A percentile compares a stretch with the other conserved stretches of the same genome.
These are phyloP conservation scores for Tuber borchii DNA, from an alignment of 495 filamentous ascomycete genomes.

Conservation along the genomic window DNA sequence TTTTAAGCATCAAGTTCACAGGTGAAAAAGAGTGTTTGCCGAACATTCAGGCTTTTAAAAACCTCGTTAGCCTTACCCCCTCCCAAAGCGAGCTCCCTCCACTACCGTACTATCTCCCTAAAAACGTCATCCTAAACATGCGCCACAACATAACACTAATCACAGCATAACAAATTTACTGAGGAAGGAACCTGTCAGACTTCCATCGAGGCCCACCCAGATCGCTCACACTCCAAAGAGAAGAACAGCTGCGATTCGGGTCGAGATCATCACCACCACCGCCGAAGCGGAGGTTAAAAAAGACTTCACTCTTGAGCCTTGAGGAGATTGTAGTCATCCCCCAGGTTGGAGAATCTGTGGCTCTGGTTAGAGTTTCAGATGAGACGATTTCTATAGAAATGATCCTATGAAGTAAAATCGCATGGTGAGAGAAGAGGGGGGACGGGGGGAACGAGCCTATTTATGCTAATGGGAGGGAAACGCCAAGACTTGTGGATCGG, in stretches of 20 bases:
- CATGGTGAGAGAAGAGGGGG: constrained; percentile 22
- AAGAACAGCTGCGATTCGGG: constrained; percentile 47
- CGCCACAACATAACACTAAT: too few relatives aligned
- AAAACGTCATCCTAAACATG: too few relatives aligned
- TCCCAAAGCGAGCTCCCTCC: too few relatives aligned
- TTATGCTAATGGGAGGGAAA: constrained; percentile 8
- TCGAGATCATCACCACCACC: constrained; percentile 59
- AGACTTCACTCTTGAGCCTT: constrained; percentile 53
- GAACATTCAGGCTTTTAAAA: too few relatives aligned
- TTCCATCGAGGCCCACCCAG: constrained; percentile 56
- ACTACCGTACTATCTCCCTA: too few relatives aligned
- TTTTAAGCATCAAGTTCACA: too few relatives aligned
- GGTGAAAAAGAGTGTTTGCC: too few relatives aligned
- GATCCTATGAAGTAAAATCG: constrained; percentile 65
- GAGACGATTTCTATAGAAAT: constrained; percentile 77
- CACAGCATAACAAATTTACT: too few relatives aligned
- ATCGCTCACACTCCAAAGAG: constrained; percentile 52
- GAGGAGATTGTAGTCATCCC: constrained; percentile 55
- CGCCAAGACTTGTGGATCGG: constrained; percentile 1
- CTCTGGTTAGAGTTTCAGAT: constrained; percentile 68
- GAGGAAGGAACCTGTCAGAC: constrained; percentile 51
- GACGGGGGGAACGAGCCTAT: constrained; percentile 1
- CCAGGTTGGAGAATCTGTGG: constrained; percentile 54
- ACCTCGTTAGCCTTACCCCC: too few relatives aligned
- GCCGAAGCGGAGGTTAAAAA: constrained; percentile 46